Evolutionary conservation across 2,329 filamentous ascomycete species (phyloP), one percentile per base, ranked within the genome.

Genomic region (Aspergillus sojae): DNA sequence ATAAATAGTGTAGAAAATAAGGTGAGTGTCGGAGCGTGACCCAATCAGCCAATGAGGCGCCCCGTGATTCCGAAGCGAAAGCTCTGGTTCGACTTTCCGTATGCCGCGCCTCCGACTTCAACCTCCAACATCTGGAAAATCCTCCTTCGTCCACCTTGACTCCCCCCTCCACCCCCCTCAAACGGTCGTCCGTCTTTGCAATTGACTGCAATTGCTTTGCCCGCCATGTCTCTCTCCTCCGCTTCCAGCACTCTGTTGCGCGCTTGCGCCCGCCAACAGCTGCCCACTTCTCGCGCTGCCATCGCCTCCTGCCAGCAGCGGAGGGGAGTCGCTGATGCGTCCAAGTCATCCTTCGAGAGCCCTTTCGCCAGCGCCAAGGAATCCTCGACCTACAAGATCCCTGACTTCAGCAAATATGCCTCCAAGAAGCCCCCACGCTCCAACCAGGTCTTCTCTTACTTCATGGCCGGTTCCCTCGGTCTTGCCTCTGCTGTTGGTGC

Each of bases 381-480:
- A 69, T 75, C 72, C 60, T 75, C 84, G 58, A 87, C 85, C 72
- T 89, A 85, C 80, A 88, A 91, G 81, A 91, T 98, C 77, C 95
- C 95, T 72, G 89, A 91, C 83, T 98, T 96, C 82, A 88, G 88
- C 80, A 90, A 93, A 79, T 99, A 99, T 85, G 85, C 89, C 82
- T 90, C 87, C 81, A 89, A 88, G 78, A 83, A 84, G 70, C 82
- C 83, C 72, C 85, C 90, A 79, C 86, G 83, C 71, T 85, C 85
- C 75, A 97, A 96, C 83, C 91, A 94, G 85, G 84, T 96, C 72
- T 95, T 97, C 81, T 89, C 90, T 75, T 99, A 99, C 88, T 98
- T 99, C 84, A 97, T 98, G 92, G 95, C 97, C 71, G 95, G 95
- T 75, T 90, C 92, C 62, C 91, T 99, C 86, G 95, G 95, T 78